phyloP scores from a whole-genome alignment of 805 yeast species.

The Diddensiella transvaalensis region DNA sequence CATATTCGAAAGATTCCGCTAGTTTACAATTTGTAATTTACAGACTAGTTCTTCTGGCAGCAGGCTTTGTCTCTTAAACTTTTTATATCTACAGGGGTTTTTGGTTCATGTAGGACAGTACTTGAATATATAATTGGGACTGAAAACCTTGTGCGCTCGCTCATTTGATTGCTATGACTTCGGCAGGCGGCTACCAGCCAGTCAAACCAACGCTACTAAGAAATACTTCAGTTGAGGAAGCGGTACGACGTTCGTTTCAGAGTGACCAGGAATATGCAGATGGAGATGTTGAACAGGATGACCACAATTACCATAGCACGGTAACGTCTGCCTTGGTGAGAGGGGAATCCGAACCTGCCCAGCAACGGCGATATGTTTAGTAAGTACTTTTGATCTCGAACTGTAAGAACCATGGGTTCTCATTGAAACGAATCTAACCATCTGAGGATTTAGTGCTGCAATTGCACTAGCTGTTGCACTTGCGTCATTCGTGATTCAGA shows the following conservation, averaged over 20 bases:
- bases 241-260: background rate
- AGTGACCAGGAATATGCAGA: background rate
- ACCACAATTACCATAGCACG: background rate
- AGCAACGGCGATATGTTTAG: background rate
- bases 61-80: too few species aligned
- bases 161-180: too few species aligned
- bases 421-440: too few species aligned
- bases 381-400: background rate
- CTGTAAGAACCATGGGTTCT: background rate
- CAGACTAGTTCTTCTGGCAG: too few species aligned
- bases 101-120: too few species aligned
- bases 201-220: background rate
- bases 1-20: too few species aligned
- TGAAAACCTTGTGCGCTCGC: too few species aligned
- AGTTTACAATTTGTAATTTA: too few species aligned
- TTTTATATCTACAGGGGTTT: too few species aligned
- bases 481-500: constrained; percentile 68
- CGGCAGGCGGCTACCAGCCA: background rate
- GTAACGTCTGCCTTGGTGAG: background rate
- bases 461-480: constrained; percentile 47
- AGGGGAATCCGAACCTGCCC: background rate
- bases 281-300: background rate
- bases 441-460: constrained; percentile 37
- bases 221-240: background rate
- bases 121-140: too few species aligned